Evolutionary conservation across 2,329 filamentous ascomycete species (phyloP).

Genomic region (Ceratocystiopsis brevicomis): DNA sequence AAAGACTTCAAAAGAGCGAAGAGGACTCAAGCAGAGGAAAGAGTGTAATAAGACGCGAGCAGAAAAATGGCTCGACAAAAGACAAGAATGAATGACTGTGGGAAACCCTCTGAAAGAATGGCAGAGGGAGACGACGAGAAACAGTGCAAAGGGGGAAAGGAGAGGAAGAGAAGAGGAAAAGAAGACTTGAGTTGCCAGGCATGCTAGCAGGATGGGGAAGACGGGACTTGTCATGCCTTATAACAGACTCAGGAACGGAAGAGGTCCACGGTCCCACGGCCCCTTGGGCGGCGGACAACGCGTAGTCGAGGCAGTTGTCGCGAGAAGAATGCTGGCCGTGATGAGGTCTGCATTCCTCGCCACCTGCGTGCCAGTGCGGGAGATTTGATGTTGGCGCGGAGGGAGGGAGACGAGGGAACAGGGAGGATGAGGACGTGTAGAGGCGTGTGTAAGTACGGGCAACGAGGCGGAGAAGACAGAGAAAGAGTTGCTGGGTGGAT

Average conservation of each 20-base stretch:
- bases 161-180: constrained; percentile 2
- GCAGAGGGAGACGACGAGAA: background rate
- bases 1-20: background rate
- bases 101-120: constrained; percentile 5
- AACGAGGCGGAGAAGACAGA: background rate
- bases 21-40: background rate
- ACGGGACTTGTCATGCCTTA: constrained; percentile 7
- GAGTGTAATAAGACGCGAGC: background rate
- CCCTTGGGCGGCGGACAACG: constrained; percentile 1
- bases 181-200: constrained; percentile 5
- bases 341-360: constrained; percentile 5
- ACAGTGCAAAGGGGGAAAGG: background rate
- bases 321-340: constrained; percentile 3
- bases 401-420: constrained; percentile 3
- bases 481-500: background rate
- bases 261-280: no score
- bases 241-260: constrained; percentile 1
- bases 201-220: constrained; percentile 5
- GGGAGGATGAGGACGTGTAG: background rate
- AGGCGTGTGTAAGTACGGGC: background rate
- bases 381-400: constrained; percentile 6
- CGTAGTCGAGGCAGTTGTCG: constrained; percentile 2
- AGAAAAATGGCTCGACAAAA: background rate
- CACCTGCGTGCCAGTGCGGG: constrained; percentile 6
- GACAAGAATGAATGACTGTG: constrained; percentile 3